phyloP scores from a whole-genome alignment of 1,284 basidiomycete genomes.

The Pisolithus thermaeus region DNA sequence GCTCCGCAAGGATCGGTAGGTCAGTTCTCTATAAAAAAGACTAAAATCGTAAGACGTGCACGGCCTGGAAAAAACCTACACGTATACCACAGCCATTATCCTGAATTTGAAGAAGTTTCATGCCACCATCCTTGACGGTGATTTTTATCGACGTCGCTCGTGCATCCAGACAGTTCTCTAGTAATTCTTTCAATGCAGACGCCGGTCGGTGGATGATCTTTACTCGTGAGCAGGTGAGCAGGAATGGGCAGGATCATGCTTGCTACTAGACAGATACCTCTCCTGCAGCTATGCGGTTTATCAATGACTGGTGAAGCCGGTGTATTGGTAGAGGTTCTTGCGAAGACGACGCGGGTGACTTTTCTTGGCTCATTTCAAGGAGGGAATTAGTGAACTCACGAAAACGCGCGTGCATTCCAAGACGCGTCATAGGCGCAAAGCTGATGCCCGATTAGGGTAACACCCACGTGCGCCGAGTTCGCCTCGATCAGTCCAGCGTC shows the following conservation, averaged over 20 bases:
- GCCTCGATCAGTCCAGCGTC: not conserved
- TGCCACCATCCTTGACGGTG: conserved; percentile 90
- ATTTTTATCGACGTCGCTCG: conserved; percentile 84
- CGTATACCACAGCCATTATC: conserved; percentile 96
- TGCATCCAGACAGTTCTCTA: conserved; percentile 95
- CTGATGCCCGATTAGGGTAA: too few species aligned
- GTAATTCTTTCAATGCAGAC: conserved; percentile 93
- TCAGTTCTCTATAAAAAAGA: conserved; percentile 51
- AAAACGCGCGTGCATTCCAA: too few species aligned
- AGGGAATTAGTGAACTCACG: too few species aligned
- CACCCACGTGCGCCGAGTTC: too few species aligned
- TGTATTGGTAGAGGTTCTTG: conserved; percentile 51
- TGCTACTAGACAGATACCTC: conserved; percentile 42
- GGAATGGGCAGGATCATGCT: not conserved
- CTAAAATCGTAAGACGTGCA: not conserved
- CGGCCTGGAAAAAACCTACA: conserved; percentile 34
- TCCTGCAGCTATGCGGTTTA: conserved; percentile 80
- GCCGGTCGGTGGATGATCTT: conserved; percentile 96
- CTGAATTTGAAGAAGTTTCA: conserved; percentile 94
- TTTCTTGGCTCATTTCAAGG: conserved; percentile 10
- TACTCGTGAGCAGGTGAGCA: not conserved
- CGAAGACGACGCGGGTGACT: conserved; percentile 6
- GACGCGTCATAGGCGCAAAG: too few species aligned
- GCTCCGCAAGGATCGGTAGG: conserved; percentile 86
- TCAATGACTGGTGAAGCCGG: conserved; percentile 66